Conservation (phyloP, 2,329 filamentous ascomycete genomes). For the Paramyrothecium roridum region DNA sequence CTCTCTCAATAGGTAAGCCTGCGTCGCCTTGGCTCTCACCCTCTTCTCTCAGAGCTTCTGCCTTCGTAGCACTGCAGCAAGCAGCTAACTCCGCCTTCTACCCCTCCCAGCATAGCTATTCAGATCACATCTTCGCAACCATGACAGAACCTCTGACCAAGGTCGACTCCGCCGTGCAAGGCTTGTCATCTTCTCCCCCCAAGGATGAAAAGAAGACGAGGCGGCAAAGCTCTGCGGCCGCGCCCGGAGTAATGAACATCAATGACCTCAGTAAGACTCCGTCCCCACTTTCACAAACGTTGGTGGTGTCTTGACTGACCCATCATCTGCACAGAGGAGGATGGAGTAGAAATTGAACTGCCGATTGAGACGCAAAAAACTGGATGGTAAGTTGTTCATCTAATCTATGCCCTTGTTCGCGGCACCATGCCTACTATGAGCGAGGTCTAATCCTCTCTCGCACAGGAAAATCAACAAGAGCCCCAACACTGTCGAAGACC, state of each 20-base stretch:
- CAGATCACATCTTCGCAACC: conserved; percentile 12
- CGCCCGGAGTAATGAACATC: conserved; percentile 69
- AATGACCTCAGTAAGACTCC: conserved; percentile 72
- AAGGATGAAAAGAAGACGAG: conserved; percentile 62
- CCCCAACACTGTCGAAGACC: conserved; percentile 73
- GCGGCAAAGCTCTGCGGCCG: conserved; percentile 65
- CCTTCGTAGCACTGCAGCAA: neutral
- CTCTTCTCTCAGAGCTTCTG: conserved; percentile 6
- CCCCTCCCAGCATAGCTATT: conserved; percentile 21
- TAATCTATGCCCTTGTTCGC: too few relatives aligned
- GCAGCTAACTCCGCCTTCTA: conserved; percentile 4
- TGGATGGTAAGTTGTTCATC: conserved; percentile 65
- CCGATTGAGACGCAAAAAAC: conserved; percentile 82
- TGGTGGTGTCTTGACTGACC: conserved; percentile 4
- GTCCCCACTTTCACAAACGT: conserved; percentile 2
- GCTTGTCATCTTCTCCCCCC: conserved; percentile 65
- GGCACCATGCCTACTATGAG: too few relatives aligned
- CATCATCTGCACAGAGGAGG: conserved; percentile 57
- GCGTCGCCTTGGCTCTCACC: too few relatives aligned
- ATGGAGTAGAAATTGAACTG: conserved; percentile 68
- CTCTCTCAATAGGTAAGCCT: conserved; percentile 4
- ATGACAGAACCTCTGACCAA: conserved; percentile 66
- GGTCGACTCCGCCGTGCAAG: conserved; percentile 88
- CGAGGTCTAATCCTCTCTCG: neutral
- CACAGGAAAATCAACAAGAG: conserved; percentile 92